phyloP scores from a whole-genome alignment of 1,284 basidiomycete genomes.

The Ustanciosporium gigantosporum region DNA sequence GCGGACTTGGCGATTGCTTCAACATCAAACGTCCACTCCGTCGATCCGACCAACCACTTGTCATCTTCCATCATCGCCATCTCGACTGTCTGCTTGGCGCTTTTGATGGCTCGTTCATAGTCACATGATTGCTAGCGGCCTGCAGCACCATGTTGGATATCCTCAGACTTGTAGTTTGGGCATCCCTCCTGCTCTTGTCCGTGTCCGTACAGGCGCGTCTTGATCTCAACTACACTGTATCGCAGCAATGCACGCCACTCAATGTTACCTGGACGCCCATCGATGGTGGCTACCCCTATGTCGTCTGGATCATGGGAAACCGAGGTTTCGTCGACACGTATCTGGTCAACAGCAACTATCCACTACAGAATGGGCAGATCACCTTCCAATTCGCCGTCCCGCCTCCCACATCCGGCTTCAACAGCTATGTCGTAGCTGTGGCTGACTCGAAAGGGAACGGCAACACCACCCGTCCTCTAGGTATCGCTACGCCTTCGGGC shows the following conservation, averaged over 20 bases:
- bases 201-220: slow-evolving; percentile 6
- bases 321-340: slow-evolving; percentile 35
- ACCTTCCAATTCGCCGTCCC: slow-evolving; percentile 46
- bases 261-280: slow-evolving; percentile 42
- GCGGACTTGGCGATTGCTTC: too few relatives aligned
- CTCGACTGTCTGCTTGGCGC: too few relatives aligned
- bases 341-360: slow-evolving; percentile 36
- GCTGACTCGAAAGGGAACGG: slow-evolving; percentile 38
- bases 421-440: slow-evolving; percentile 28
- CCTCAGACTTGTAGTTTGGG: too few relatives aligned
- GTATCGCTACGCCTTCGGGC: slow-evolving; percentile 11
- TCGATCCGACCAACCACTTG: too few relatives aligned
- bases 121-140: too few relatives aligned
- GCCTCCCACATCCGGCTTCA: slow-evolving; percentile 20
- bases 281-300: slow-evolving; percentile 28
- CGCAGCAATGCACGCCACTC: slow-evolving; percentile 43
- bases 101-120: too few relatives aligned
- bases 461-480: slow-evolving; percentile 29
- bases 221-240: slow-evolving; percentile 23
- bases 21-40: too few relatives aligned
- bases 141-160: too few relatives aligned
- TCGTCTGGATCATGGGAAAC: slow-evolving; percentile 37
- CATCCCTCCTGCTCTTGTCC: too few relatives aligned
- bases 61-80: too few relatives aligned
- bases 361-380: slow-evolving; percentile 19